Conservation (phyloP, 116 monocot genomes). For the Thalassia testudinum region DNA sequence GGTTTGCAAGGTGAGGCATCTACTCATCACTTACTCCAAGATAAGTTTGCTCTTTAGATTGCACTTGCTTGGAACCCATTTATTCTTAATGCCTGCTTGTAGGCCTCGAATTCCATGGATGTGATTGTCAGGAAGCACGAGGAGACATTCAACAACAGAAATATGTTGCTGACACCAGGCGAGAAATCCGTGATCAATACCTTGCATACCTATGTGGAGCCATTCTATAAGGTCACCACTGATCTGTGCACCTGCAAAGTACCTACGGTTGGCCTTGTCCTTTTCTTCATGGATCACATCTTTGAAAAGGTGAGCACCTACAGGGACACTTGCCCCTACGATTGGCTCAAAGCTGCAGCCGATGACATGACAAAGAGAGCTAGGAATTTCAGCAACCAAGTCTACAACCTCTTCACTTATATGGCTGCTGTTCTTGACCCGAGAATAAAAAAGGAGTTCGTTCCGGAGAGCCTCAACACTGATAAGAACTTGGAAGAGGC, state of each 20-base stretch:
- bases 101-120: conserved; percentile 84
- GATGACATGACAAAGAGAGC: conserved; percentile 55
- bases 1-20: conserved; percentile 40
- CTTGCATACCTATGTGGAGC: conserved; percentile 53
- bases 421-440: conserved; percentile 76
- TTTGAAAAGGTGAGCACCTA: conserved; percentile 47
- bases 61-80: too few relatives aligned
- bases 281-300: conserved; percentile 89
- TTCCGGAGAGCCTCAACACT: conserved; percentile 61
- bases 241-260: conserved; percentile 62
- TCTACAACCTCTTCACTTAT: conserved; percentile 50
- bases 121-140: conserved; percentile 55
- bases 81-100: background rate
- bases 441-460: conserved; percentile 73
- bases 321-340: conserved; percentile 38
- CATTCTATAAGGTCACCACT: conserved; percentile 68
- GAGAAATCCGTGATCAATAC: conserved; percentile 45
- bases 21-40: background rate
- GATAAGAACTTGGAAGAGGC: conserved; percentile 76
- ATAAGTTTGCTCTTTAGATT: too few relatives aligned
- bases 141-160: conserved; percentile 35
- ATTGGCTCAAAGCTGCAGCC: conserved; percentile 67
- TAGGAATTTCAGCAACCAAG: conserved; percentile 37
- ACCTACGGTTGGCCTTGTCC: conserved; percentile 52
- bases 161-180: conserved; percentile 21